Evolutionary conservation across 2,329 filamentous ascomycete species (phyloP).

Genomic region (Ascosphaera aggregata): DNA sequence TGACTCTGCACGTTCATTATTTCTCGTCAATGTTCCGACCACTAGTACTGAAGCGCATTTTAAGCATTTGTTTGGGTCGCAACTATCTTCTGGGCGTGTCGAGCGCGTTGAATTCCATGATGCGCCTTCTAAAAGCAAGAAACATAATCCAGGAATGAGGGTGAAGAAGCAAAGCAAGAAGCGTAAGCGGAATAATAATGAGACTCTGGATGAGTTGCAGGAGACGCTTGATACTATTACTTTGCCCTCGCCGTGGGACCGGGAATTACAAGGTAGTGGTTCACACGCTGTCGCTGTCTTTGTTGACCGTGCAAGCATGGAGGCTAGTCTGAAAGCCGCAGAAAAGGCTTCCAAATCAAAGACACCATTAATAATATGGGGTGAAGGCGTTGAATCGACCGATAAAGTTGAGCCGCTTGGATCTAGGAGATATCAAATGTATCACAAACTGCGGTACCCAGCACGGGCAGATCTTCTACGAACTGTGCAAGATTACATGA

Average conservation of each 20-base stretch:
- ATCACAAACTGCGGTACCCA: conserved; percentile 51
- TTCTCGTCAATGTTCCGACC: conserved; percentile 70
- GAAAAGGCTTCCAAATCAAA: conserved; percentile 30
- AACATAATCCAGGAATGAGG: conserved; percentile 6
- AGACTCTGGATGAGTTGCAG: conserved; percentile 23
- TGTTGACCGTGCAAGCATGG: conserved; percentile 58
- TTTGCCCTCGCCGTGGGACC: conserved; percentile 51
- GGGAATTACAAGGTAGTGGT: conserved; percentile 46
- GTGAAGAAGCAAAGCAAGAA: conserved; percentile 18
- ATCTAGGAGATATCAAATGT: conserved; percentile 28
- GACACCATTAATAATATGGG: conserved; percentile 35
- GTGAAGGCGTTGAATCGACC: conserved; percentile 28
- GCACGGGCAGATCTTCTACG: conserved; percentile 41
- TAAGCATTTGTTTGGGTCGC: conserved; percentile 46
- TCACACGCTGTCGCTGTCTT: conserved; percentile 61
- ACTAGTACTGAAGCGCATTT: conserved; percentile 63
- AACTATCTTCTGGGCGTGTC: conserved; percentile 57
- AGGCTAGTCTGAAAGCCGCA: conserved; percentile 52
- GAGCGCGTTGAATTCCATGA: conserved; percentile 54
- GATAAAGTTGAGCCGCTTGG: conserved; percentile 35
- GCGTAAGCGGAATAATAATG: conserved; percentile 25
- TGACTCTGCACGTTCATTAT: conserved; percentile 57
- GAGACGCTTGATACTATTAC: conserved; percentile 33
- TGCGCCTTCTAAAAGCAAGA: conserved; percentile 14
- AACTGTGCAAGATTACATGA: conserved; percentile 68